Conservation (phyloP, 129 eudicot genomes). For the Escallonia rubra region DNA sequence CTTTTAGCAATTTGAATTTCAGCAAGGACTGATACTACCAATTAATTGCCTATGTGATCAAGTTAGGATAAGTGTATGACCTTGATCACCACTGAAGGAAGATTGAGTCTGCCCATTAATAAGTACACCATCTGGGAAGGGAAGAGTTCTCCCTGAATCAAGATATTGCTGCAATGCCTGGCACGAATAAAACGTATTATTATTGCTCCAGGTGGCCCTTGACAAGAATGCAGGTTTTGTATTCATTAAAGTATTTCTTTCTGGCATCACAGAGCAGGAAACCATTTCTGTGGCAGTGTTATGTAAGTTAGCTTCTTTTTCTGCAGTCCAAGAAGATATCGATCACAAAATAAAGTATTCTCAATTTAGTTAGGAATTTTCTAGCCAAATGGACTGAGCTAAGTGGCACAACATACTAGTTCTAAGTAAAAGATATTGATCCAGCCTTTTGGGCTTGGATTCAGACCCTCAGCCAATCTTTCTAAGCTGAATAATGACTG, state of each 20-base stretch:
- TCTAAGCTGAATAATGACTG: too few relatives aligned
- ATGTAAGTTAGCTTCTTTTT: too few relatives aligned
- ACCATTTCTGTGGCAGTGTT: neutral
- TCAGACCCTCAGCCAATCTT: too few relatives aligned
- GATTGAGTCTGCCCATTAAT: constrained; percentile 68
- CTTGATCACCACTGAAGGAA: constrained; percentile 78
- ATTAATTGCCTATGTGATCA: too few relatives aligned
- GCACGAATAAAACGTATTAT: neutral
- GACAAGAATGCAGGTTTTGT: neutral
- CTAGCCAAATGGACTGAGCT: too few relatives aligned
- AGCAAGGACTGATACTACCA: too few relatives aligned
- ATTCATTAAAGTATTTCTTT: neutral
- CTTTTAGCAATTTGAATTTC: neutral
- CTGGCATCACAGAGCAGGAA: neutral
- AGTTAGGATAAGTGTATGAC: constrained; percentile 12
- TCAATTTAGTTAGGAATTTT: too few relatives aligned
- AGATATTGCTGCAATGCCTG: constrained; percentile 66
- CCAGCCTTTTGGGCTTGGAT: too few relatives aligned
- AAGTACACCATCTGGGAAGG: constrained; percentile 77
- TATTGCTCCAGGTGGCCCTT: neutral
- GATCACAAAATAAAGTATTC: too few relatives aligned
- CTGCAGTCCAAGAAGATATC: too few relatives aligned
- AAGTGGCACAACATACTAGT: too few relatives aligned
- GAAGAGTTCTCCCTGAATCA: constrained; percentile 72
- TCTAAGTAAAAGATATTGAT: too few relatives aligned